Evolutionary conservation across 306 rosid species (phyloP), one percentile per base, ranked within the genome.

Genomic region (Quercus rubra): DNA sequence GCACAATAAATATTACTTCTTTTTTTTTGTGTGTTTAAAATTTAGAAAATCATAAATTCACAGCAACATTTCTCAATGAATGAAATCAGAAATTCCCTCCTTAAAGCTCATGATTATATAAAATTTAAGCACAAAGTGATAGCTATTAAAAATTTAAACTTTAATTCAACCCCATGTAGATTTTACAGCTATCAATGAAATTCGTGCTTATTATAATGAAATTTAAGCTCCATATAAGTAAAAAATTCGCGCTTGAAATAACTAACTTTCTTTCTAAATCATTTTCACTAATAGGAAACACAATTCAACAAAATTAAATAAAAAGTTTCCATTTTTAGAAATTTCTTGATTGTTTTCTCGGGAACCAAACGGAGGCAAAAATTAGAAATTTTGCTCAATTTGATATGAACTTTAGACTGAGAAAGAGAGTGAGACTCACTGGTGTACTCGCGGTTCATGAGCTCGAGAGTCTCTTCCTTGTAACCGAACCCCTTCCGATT

Each of bases 371-470:
- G 27, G 66, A 1, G 3, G 46, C 1, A 5, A 33, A 18, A 19
- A 31, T 19, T 33, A 13, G n/a, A 35, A 33, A 33, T n/a, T 6
- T 0, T 3, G 67, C 19, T 52, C 81, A 76, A 55, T 5, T 57
- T 25, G 46, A 85, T 72, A 73, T 46, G 8, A 62, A 66, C 43
- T 38, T 38, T 0, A 1, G 11, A 38, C 46, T 38, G 46, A 15
- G 57, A 76, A 5, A 1, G 54, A 49, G 17, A 49, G 5, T 49
- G 17, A 49, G 54, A 38, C 87, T 73, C 82, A 93, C 99, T 93
- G 38, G 99, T 90, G 79, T 90, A 95, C 76, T 95, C 98, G 82
- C 94, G 91, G 84, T 87, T 88, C 94, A 95, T 93, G 76, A 93
- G 98, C 83, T 87, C 79, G 35, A 91, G 89, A 21, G 98, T 95